phyloP scores from a whole-genome alignment of 768 basidiomycete genomes.

The Mycena vitilis region DNA sequence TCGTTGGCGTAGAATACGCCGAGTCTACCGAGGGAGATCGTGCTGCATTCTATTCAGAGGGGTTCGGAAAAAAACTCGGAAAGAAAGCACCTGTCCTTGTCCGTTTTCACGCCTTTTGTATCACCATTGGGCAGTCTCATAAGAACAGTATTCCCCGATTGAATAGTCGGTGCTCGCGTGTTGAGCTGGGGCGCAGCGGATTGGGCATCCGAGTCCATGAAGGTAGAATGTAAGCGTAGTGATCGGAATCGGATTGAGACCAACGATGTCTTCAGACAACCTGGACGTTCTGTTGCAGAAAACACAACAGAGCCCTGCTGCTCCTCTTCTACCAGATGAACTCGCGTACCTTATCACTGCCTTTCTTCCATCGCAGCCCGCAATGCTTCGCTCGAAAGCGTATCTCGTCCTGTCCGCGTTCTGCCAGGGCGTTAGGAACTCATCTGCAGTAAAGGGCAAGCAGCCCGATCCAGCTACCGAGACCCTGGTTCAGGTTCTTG shows the following conservation, averaged over 20 bases:
- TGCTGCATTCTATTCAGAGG: conserved; percentile 54
- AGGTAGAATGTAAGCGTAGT: conserved; percentile 4
- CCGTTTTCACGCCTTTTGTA: conserved; percentile 78
- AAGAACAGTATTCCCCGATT: conserved; percentile 81
- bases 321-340: conserved; percentile 64
- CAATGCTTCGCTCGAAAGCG: conserved; percentile 69
- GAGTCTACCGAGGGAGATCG: conserved; percentile 82
- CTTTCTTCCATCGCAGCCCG: conserved; percentile 61
- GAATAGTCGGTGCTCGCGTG: conserved; percentile 55
- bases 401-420: conserved; percentile 76
- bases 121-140: conserved; percentile 84
- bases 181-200: conserved; percentile 28
- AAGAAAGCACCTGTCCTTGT: conserved; percentile 72
- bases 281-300: conserved; percentile 48
- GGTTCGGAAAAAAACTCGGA: conserved; percentile 2
- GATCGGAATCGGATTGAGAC: conserved; percentile 9
- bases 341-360: conserved; percentile 61
- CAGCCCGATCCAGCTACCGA: conserved; percentile 61
- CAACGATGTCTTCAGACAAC: conserved; percentile 26
- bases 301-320: conserved; percentile 42
- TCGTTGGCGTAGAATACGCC: conserved; percentile 85
- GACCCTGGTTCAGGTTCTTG: conserved; percentile 61
- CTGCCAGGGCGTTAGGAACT: conserved; percentile 68
- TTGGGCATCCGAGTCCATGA: conserved; percentile 29
- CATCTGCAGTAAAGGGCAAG: conserved; percentile 49